Evolutionary conservation across 1,139 yeast genomes (phyloP).

Genomic region (Blastobotrys persicus): DNA sequence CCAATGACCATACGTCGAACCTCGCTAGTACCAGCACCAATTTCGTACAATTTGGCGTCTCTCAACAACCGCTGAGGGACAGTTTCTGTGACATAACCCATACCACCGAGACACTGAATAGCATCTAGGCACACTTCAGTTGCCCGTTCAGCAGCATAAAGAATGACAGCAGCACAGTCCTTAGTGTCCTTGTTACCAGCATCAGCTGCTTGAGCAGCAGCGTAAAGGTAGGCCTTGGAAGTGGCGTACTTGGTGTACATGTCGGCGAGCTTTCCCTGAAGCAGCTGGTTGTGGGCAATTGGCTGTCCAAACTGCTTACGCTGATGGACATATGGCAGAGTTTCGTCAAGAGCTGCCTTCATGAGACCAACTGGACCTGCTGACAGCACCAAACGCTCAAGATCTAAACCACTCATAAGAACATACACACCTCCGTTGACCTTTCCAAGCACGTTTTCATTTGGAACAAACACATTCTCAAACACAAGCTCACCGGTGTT

Average conservation of each 20-base stretch:
- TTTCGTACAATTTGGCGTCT: conserved; percentile 37
- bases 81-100: conserved; percentile 38
- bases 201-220: conserved; percentile 33
- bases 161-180: conserved; percentile 38
- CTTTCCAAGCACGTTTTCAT: conserved; percentile 35
- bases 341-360: conserved; percentile 37
- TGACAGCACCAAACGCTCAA: conserved; percentile 36
- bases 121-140: conserved; percentile 38
- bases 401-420: conserved; percentile 36
- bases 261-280: conserved; percentile 38
- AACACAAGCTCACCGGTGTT: conserved; percentile 38
- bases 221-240: conserved; percentile 33
- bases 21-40: conserved; percentile 39
- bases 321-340: conserved; percentile 36
- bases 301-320: conserved; percentile 38
- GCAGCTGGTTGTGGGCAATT: conserved; percentile 35
- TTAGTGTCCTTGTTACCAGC: conserved; percentile 32
- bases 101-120: conserved; percentile 37
- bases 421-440: conserved; percentile 36
- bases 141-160: conserved; percentile 37
- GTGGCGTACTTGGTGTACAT: conserved; percentile 38
- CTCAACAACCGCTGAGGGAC: conserved; percentile 34
- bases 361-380: conserved; percentile 38
- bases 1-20: conserved; percentile 37
- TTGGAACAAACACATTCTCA: conserved; percentile 37